Base-by-base conservation (phyloP, 78 protist species). In the Chrysochromulina tobinii region DNA sequence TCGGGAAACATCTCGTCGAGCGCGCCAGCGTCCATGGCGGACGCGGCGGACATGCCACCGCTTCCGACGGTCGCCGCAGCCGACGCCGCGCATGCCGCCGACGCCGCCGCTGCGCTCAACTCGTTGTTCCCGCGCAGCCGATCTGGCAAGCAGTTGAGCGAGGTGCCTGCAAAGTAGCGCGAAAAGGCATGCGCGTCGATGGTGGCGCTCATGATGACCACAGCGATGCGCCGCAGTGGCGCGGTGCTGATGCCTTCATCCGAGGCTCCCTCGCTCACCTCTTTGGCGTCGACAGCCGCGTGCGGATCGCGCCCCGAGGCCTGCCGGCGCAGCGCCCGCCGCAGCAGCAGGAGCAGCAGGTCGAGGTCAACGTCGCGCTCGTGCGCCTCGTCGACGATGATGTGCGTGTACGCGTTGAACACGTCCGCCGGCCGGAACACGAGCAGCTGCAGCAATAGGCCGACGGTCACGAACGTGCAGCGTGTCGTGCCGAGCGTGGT, bases 321-420 rank as follows among this genome's bases (percentile, higher is more conserved):
- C 79, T 14, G 27, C 1, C 54, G 21, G 21, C 38, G 79, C 58
- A 90, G 9, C 25, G 9, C 0, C 61, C 83, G 48, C 15, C 68
- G 58, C 8, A 90, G 87, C n/a, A 90, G 21, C 27, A 84, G 69
- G 25, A 91, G 64, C 15, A 85, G 67, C 8, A 91, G 61, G 55
- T 91, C 93, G 54, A 64, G 12, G 25, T 91, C 90, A 25, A 84
- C 27, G 21, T 51, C 51, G 15, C 93, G 89, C 61, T 91, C 93
- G 86, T 91, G 93, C 61, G 69, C 90, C 83, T 91, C 93, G 64
- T 91, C 93, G 20, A 91, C 20, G 61, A 91, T n/a, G 57, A 91
- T n/a, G 53, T 81, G 90, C 25, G 77, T 54, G 48, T 21, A 79
- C 72, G 50, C 25, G 23, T 20, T 20, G 27, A 18, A 66, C 17